Evolutionary conservation across 345 rosid genomes (phyloP).

Genomic region (Gossypium herbaceum): DNA sequence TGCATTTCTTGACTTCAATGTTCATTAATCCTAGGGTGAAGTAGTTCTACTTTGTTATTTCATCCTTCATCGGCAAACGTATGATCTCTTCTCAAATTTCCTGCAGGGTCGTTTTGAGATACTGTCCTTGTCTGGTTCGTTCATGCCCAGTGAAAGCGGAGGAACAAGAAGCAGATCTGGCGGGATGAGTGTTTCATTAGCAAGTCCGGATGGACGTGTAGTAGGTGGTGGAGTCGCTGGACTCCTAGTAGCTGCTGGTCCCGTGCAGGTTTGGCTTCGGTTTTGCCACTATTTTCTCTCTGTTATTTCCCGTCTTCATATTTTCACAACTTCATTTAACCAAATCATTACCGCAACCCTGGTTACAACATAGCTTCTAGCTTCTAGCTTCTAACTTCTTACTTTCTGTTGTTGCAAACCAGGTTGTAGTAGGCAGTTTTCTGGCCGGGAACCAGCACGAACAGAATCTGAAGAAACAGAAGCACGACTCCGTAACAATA

Average conservation of each 20-base stretch:
- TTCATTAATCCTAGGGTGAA: not conserved
- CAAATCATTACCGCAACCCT: not conserved
- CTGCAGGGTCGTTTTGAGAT: constrained; percentile 94
- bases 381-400: not conserved
- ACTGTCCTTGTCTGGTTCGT: constrained; percentile 90
- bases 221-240: constrained; percentile 95
- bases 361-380: not conserved
- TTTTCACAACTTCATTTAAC: not conserved
- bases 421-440: constrained; percentile 86
- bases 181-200: constrained; percentile 94
- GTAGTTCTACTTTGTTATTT: not conserved
- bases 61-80: not conserved
- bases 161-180: constrained; percentile 91
- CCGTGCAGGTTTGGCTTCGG: constrained; percentile 62
- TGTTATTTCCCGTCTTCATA: not conserved
- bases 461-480: constrained; percentile 50
- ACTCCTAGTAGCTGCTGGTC: constrained; percentile 82
- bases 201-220: constrained; percentile 94
- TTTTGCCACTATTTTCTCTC: not conserved
- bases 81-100: constrained; percentile 9
- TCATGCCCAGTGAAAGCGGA: constrained; percentile 82
- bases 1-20: not conserved
- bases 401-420: constrained; percentile 17
- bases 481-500: constrained; percentile 31
- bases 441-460: constrained; percentile 66